Conservation (phyloP, 495 filamentous ascomycete species). For the Pyrenula massariospora region DNA sequence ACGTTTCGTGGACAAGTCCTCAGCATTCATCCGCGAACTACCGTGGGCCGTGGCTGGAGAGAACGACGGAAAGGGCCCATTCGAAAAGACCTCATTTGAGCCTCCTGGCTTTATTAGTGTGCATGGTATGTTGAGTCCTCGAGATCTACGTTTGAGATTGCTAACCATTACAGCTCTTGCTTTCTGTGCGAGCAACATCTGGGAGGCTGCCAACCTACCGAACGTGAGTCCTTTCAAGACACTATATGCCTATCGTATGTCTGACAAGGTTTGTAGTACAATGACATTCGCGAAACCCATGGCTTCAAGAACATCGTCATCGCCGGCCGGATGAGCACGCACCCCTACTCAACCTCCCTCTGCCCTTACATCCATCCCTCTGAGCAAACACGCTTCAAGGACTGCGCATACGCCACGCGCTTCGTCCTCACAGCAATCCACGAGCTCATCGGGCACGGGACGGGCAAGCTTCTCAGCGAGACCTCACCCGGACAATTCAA, state of each 20-base stretch:
- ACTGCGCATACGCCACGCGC: slow-evolving; percentile 24
- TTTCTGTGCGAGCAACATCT: slow-evolving; percentile 32
- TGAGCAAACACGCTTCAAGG: slow-evolving; percentile 23
- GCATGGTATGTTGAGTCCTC: slow-evolving; percentile 14
- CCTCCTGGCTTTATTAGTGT: slow-evolving; percentile 29
- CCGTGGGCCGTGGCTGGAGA: slow-evolving; percentile 20
- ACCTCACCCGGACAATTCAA: slow-evolving; percentile 72
- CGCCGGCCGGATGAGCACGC: slow-evolving; percentile 27
- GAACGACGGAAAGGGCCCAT: slow-evolving; percentile 27
- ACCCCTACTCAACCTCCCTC: slow-evolving; percentile 18
- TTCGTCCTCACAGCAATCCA: slow-evolving; percentile 30
- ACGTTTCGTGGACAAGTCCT: slow-evolving; percentile 19
- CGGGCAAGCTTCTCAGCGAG: slow-evolving; percentile 89
- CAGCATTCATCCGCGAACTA: slow-evolving; percentile 20
- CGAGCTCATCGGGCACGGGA: slow-evolving; percentile 54
- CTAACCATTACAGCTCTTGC: slow-evolving; percentile 8
- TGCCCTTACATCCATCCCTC: slow-evolving; percentile 23
- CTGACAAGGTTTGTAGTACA: slow-evolving; percentile 18
- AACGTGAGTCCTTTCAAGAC: slow-evolving; percentile 16
- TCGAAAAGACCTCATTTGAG: slow-evolving; percentile 28
- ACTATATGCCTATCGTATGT: not conserved
- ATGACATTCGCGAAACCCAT: slow-evolving; percentile 30
- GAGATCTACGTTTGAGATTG: not conserved
- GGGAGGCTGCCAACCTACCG: slow-evolving; percentile 20
- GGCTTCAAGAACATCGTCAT: slow-evolving; percentile 40